Evolutionary conservation across 345 rosid genomes (phyloP).

Genomic region (Gossypium ekmanianum): DNA sequence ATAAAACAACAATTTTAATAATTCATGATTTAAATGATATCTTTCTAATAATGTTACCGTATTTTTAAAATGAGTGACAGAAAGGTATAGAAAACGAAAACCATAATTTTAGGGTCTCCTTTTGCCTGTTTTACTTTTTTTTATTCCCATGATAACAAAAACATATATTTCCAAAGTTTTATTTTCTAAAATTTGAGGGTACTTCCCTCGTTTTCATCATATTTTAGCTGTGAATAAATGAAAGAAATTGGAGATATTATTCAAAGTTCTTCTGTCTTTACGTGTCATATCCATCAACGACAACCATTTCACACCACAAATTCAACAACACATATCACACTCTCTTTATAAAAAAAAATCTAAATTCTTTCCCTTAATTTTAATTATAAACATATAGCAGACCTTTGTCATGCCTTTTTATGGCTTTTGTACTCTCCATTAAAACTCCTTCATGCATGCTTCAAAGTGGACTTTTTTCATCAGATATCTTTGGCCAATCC

Average conservation of each 20-base stretch:
- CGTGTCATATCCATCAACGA: not conserved
- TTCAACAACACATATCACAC: not conserved
- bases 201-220: too few species aligned
- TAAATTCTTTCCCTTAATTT: not conserved
- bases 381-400: not conserved
- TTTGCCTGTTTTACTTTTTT: too few species aligned
- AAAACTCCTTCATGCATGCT: not conserved
- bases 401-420: not conserved
- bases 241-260: not conserved
- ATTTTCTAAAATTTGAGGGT: too few species aligned
- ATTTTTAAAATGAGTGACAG: too few species aligned
- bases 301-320: not conserved
- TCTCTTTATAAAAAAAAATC: not conserved
- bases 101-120: too few species aligned
- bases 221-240: not conserved
- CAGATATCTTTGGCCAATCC: constrained; percentile 6
- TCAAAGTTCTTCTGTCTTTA: not conserved
- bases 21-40: fast-evolving
- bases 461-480: not conserved
- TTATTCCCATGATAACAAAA: too few species aligned
- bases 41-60: too few species aligned
- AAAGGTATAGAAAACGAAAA: too few species aligned
- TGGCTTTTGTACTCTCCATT: not conserved
- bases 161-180: too few species aligned
- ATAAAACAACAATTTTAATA: too few species aligned